Conservation (phyloP, 2,329 filamentous ascomycete species). For the Mycosphaerella arachidis region DNA sequence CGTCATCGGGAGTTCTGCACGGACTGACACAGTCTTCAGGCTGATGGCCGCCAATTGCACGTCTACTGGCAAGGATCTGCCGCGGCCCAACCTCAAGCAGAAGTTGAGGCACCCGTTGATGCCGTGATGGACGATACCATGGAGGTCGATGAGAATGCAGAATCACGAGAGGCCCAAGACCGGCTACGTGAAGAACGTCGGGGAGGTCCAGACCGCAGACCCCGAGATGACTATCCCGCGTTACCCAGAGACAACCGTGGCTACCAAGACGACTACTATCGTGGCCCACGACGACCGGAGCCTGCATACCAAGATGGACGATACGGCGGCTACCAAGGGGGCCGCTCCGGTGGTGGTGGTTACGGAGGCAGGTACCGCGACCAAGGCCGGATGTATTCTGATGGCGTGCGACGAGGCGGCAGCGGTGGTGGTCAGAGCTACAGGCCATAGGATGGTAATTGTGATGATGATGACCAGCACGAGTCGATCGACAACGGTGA, state of each 20-base stretch:
- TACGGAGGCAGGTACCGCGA: constrained; percentile 22
- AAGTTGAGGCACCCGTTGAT: constrained; percentile 17
- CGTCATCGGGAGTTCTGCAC: background rate
- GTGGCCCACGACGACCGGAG: constrained; percentile 28
- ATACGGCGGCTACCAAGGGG: constrained; percentile 36
- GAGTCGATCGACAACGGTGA: background rate
- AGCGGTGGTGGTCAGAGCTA: constrained; percentile 22
- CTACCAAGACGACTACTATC: constrained; percentile 24
- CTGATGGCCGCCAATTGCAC: constrained; percentile 68
- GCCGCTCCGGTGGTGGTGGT: constrained; percentile 20
- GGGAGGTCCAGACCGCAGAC: constrained; percentile 22
- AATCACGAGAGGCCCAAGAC: constrained; percentile 28
- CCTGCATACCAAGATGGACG: constrained; percentile 41
- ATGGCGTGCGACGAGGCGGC: constrained; percentile 22
- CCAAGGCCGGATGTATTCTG: constrained; percentile 29
- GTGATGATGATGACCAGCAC: background rate
- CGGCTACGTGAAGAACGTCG: constrained; percentile 31
- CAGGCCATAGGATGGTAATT: background rate
- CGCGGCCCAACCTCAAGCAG: constrained; percentile 10
- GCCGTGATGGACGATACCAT: constrained; percentile 36
- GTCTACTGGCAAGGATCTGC: constrained; percentile 52
- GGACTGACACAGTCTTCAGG: constrained; percentile 41
- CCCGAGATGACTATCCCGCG: constrained; percentile 19
- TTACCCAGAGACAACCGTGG: constrained; percentile 19
- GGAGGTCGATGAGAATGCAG: constrained; percentile 39